These are phyloP conservation scores for Russula vinacea DNA, from an alignment of 768 basidiomycete genomes.

Conservation along the genomic window DNA sequence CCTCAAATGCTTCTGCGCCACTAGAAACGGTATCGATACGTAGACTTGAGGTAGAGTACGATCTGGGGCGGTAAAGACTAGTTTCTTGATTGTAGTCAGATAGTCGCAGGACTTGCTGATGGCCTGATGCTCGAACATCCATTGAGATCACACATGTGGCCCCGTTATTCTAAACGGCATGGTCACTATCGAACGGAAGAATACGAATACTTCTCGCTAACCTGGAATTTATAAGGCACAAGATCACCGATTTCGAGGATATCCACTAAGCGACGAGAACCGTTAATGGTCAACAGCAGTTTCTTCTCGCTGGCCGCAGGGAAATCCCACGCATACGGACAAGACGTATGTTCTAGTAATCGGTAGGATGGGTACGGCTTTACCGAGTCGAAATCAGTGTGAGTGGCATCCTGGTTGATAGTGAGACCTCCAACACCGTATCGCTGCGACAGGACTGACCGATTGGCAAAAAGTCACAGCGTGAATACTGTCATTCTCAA, in stretches of 20 bases:
- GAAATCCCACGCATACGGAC: constrained; percentile 89
- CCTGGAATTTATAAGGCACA: constrained; percentile 82
- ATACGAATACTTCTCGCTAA: constrained; percentile 38
- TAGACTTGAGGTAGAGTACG: constrained; percentile 48
- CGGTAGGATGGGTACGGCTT: constrained; percentile 52
- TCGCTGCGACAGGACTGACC: constrained; percentile 41
- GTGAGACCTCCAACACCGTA: constrained; percentile 8
- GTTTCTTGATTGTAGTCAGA: constrained; percentile 80
- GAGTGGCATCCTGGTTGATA: constrained; percentile 32
- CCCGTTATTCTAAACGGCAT: constrained; percentile 46
- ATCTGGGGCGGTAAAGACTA: constrained; percentile 83
- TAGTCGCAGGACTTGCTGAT: constrained; percentile 80
- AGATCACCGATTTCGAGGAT: constrained; percentile 95
- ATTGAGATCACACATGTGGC: constrained; percentile 71
- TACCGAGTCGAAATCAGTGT: constrained; percentile 46
- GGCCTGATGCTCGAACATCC: constrained; percentile 88
- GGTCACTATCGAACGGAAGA: background rate
- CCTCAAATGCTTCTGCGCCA: constrained; percentile 77
- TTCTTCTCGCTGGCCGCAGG: constrained; percentile 83
- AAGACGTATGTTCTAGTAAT: constrained; percentile 51
- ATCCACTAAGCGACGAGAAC: constrained; percentile 66
- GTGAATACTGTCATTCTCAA: constrained; percentile 86
- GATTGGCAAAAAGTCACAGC: constrained; percentile 67
- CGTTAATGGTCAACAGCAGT: constrained; percentile 61
- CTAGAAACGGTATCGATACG: constrained; percentile 70